Evolutionary conservation across 805 yeast species (phyloP), one percentile per base, ranked within the genome.

Genomic region (Suhomyces sp.): DNA sequence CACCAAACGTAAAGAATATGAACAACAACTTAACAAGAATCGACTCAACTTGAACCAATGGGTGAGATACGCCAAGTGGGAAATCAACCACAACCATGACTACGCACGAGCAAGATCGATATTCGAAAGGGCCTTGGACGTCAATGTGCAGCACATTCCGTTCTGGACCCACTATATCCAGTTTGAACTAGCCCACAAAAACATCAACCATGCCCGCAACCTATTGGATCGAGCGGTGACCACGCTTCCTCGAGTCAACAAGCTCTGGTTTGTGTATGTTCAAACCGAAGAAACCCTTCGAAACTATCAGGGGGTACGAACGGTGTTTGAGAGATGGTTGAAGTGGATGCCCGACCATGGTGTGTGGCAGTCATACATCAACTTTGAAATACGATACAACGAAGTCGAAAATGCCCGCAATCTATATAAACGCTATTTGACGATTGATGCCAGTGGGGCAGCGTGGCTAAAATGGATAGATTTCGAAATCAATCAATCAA

Each of bases 61-160:
- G 97, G 78, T 90, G 65, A 76, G 97, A 52, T 94, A 93, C 67
- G 98, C 97, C 0, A 81, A 80, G 54, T 90, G 91, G 82, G 99
- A 93, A 68, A 67, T 85, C 4, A 87, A 87, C 5, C 69, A 72
- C 54, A 93, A 89, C 60, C 86, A 84, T 54, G 96, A 93, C 62
- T 77, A 81, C 55, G 76, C 81, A 17, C 75, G 97, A 22, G 96
- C 96, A 0, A 74, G 98, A 51, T 88, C 97, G 0, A 77, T 94
- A 5, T 88, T 87, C 70, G 99, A 93, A 67, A 76, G 98, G 49
- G 96, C 96, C 0, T 66, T 93, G 31, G 87, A 84, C 49, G 90
- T 89, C 7, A 87, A 90, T 61, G 80, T 83, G 13, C 82, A 85
- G 27, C 84, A 86, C 64, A 84, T 92, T 1, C 91, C 96, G 5